Percentiles rank a stretch among this genome's conserved stretches.
These are phyloP conservation scores for Elaeis oleifera DNA, from an alignment of 202 grass and related monocot genomes.

Conservation along the genomic window DNA sequence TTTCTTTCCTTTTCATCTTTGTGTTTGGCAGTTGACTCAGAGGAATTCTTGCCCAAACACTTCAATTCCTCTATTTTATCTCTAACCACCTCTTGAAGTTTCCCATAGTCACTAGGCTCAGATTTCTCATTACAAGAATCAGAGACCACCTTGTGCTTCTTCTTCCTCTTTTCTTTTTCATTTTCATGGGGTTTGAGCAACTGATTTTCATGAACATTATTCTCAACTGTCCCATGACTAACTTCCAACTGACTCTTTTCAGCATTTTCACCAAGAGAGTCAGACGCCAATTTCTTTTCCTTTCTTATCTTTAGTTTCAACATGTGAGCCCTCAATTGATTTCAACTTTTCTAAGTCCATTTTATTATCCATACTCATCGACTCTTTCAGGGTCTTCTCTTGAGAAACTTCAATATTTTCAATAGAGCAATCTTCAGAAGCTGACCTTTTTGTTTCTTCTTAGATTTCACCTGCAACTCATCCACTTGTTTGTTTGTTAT, in stretches of 20 bases:
- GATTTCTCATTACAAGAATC: not conserved
- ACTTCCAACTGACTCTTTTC: constrained; percentile 7
- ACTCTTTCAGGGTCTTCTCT: constrained; percentile 13
- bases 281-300: constrained; percentile 28
- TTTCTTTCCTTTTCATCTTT: constrained; percentile 24
- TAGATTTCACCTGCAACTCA: not conserved
- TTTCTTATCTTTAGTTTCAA: constrained; percentile 39
- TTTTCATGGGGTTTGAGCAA: constrained; percentile 8
- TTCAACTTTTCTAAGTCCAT: not conserved
- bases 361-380: not conserved
- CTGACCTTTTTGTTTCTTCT: constrained; percentile 16
- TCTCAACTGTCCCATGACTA: not conserved
- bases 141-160: constrained; percentile 31
- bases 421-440: too few relatives aligned
- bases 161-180: constrained; percentile 46
- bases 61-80: constrained; percentile 34
- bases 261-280: not conserved
- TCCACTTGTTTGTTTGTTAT: too few relatives aligned
- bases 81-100: constrained; percentile 32
- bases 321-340: not conserved
- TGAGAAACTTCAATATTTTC: too few relatives aligned
- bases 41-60: constrained; percentile 15
- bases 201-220: not conserved
- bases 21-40: constrained; percentile 18
- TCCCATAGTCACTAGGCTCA: constrained; percentile 1